Evolutionary conservation across 129 eudicot genomes (phyloP).

Genomic region (Mikania micrantha): DNA sequence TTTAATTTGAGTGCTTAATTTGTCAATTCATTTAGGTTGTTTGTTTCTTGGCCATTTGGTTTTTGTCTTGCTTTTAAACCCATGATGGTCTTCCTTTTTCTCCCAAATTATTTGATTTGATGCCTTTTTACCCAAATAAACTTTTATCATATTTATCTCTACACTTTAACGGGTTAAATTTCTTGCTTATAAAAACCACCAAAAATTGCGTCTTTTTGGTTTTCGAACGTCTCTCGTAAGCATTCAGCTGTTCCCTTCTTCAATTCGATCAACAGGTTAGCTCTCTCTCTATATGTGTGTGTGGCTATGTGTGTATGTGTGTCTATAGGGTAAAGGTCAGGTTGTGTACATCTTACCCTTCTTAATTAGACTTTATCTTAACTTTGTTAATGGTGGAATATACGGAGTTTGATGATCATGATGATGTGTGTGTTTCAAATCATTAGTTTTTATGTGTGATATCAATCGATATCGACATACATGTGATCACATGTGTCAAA

Average conservation of each 20-base stretch:
- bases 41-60: conserved; percentile 23
- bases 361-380: too few relatives aligned
- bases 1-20: conserved; percentile 24
- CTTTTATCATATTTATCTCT: conserved; percentile 9
- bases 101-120: conserved; percentile 23
- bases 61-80: conserved; percentile 32
- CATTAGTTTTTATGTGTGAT: too few relatives aligned
- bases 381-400: too few relatives aligned
- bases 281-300: neutral
- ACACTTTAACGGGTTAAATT: conserved; percentile 11
- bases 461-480: too few relatives aligned
- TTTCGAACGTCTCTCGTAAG: conserved; percentile 27
- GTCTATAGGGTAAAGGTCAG: too few relatives aligned
- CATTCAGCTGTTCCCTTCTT: conserved; percentile 5
- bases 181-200: conserved; percentile 20
- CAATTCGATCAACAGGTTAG: conserved; percentile 24
- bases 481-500: too few relatives aligned
- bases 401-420: too few relatives aligned
- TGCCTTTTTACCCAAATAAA: conserved; percentile 22
- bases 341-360: too few relatives aligned
- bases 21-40: conserved; percentile 40
- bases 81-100: conserved; percentile 24
- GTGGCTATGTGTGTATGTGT: too few relatives aligned
- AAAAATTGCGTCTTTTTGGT: conserved; percentile 26
- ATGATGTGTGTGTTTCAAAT: too few relatives aligned